Base-by-base conservation (phyloP, 2,329 filamentous ascomycete species). In the Stagonosporopsis rhizophila region DNA sequence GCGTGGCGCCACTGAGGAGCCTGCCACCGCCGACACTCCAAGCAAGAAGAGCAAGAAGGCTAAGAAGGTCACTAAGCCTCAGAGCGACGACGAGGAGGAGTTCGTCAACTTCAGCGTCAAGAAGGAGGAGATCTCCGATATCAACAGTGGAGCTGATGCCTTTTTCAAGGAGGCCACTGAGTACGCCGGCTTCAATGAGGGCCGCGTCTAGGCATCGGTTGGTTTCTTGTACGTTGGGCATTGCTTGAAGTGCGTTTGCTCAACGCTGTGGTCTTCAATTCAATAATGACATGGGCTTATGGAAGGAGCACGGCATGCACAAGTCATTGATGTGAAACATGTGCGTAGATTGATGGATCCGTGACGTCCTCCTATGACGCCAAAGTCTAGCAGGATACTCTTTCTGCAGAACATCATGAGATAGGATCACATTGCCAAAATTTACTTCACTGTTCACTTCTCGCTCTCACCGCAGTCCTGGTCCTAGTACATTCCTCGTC, bases 121-220 rank as follows among this genome's bases (percentile, higher is more conserved):
- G 62, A 60, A 60, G 37, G 67, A 69, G 46, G 62, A 66, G 27
- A 23, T 50, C 1, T 14, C 35, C 5, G 51, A 52, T n/a, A 23
- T 56, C 44, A 44, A 38, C 38, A 5, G 2, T 6, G 15, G 37
- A 5, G 51, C 55, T 0, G 27, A 45, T 11, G 25, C 40, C 1
- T 58, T 61, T 25, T 52, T 56, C 47, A 23, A 48, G 5, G 42
- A 52, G 42, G 38, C 37, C 9, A 38, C 4, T 17, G 37, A 25
- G 1, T 52, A 56, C 7, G 47, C 47, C 3, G 11, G 6, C 19
- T 15, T 23, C 11, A 20, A 5, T 40, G 37, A 40, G 6, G 20
- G 20, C 12, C 28, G 40, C 15, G 6, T 20, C 11, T 52, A 30
- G 20, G 32, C 22, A n/a, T n/a, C n/a, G n/a, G n/a, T n/a, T n/a